Evolutionary conservation across 495 filamentous ascomycete genomes (phyloP).

Genomic region (Penicillium canescens): DNA sequence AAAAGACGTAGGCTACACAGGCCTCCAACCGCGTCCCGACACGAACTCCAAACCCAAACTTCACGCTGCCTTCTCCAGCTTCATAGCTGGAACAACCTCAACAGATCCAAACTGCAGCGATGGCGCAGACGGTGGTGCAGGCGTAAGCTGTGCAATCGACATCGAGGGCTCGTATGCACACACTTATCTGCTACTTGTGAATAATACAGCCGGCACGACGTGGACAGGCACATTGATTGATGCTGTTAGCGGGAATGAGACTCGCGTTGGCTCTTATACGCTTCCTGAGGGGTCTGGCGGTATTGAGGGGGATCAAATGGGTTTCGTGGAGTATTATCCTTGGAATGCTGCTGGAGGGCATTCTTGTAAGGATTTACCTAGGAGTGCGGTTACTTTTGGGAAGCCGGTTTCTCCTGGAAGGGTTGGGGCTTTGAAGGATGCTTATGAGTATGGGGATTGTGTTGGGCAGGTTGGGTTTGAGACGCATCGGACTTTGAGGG

Average conservation of each 20-base stretch:
- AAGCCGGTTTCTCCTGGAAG: slow-evolving; percentile 12
- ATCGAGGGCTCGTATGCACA: slow-evolving; percentile 14
- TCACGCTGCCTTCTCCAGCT: slow-evolving; percentile 34
- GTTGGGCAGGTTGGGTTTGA: slow-evolving; percentile 23
- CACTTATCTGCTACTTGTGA: slow-evolving; percentile 18
- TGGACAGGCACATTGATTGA: slow-evolving; percentile 31
- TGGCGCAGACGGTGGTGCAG: slow-evolving; percentile 29
- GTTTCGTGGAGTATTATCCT: slow-evolving; percentile 32
- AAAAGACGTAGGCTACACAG: slow-evolving; percentile 28
- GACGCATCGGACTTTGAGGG: slow-evolving; percentile 4
- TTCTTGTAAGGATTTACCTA: slow-evolving; percentile 20
- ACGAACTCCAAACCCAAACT: slow-evolving; percentile 13
- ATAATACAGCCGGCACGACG: slow-evolving; percentile 25
- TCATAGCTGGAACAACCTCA: slow-evolving; percentile 22
- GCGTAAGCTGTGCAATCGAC: slow-evolving; percentile 28
- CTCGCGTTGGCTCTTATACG: slow-evolving; percentile 26
- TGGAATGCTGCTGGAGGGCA: slow-evolving; percentile 19
- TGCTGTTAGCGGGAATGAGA: slow-evolving; percentile 11
- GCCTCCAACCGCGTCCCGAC: slow-evolving; percentile 25
- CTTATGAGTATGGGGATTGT: slow-evolving; percentile 35
- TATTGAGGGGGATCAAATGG: slow-evolving; percentile 17
- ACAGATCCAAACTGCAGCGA: slow-evolving; percentile 22
- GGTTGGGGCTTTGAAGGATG: slow-evolving; percentile 9
- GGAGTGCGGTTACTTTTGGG: slow-evolving; percentile 23
- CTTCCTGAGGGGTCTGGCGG: slow-evolving; percentile 21